Evolutionary conservation across 352 stramenopile genomes (phyloP), one percentile per base, ranked within the genome.

Genomic region (Globisporangium echinulatum): DNA sequence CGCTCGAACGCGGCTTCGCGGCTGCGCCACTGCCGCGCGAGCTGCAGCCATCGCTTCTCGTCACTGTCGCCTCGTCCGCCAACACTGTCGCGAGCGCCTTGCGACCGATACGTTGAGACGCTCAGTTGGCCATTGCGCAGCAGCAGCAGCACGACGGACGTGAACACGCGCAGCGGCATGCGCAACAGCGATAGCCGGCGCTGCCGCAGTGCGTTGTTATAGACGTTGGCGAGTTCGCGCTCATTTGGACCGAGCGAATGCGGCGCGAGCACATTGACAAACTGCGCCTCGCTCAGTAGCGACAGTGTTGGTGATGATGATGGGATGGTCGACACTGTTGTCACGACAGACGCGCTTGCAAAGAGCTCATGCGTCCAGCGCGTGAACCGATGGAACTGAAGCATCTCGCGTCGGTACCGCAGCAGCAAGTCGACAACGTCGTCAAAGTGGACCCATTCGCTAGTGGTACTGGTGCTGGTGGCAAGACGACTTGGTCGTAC

Each of bases 161-260:
- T 74, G 49, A 90, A 90, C 44, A 87, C 76, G 1, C 77, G 79
- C 59, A 73, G 40, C 8, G 81, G 77, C 81, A 90, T 88, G 7
- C 72, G 61, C 25, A 33, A 33, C 6, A 71, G 40, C 44, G 79
- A 69, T 15, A 88, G 52, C 8, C 72, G 58, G 5, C 81, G 75
- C 63, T 90, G 81, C 25, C 72, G 72, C 17, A 90, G 63, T 37
- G 77, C 73, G 46, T 90, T 88, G 61, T 82, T 67, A 54, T 88
- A 90, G 11, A 90, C 74, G 56, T 87, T 88, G 25, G 55, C 54
- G 15, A 90, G 66, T 46, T 90, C 80, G 15, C 78, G 76, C 11
- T 79, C 76, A 0, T 58, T 73, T 9, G 71, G 66, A 2, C 75
- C 73, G 1, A 85, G 66, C 3, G 81, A 88, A 5, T 77, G 71